These are phyloP conservation scores for Medicago lupulina DNA, from an alignment of 306 rosid species.

Conservation along the genomic window DNA sequence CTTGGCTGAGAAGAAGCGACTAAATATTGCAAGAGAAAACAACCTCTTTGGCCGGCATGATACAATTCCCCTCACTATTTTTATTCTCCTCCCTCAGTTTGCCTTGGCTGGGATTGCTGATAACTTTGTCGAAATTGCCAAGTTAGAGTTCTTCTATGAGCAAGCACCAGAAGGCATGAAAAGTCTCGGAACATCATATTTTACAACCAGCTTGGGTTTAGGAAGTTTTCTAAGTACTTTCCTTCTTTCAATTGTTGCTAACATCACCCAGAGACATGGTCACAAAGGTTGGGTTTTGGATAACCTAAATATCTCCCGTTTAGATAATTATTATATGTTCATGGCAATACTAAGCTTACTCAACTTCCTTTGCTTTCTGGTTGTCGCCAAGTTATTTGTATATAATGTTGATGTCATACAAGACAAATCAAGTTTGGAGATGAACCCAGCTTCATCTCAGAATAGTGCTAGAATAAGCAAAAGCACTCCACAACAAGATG, in stretches of 20 bases:
- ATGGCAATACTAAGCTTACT: constrained; percentile 58
- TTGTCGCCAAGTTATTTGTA: constrained; percentile 56
- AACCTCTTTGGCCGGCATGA: constrained; percentile 43
- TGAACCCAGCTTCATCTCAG: constrained; percentile 33
- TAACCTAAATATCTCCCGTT: constrained; percentile 64
- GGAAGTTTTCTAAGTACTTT: constrained; percentile 70
- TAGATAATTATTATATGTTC: constrained; percentile 64
- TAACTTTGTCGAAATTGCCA: constrained; percentile 68
- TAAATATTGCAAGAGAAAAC: constrained; percentile 55
- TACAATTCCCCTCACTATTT: constrained; percentile 66
- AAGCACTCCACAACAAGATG: neutral
- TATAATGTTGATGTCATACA: constrained; percentile 53
- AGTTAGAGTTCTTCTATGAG: constrained; percentile 76
- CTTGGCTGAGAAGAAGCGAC: constrained; percentile 63
- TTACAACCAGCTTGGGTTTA: constrained; percentile 64
- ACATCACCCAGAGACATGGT: constrained; percentile 50
- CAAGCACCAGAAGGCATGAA: constrained; percentile 86
- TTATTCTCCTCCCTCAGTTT: constrained; percentile 75
- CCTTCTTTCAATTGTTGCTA: constrained; percentile 56
- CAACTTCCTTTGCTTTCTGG: constrained; percentile 67
- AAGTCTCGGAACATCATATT: constrained; percentile 77
- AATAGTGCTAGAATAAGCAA: constrained; percentile 2
- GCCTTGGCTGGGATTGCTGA: constrained; percentile 69
- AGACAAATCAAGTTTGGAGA: constrained; percentile 42
- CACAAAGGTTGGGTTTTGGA: constrained; percentile 71